Base-by-base conservation (phyloP, 306 rosid species). In the Fagus crenata region DNA sequence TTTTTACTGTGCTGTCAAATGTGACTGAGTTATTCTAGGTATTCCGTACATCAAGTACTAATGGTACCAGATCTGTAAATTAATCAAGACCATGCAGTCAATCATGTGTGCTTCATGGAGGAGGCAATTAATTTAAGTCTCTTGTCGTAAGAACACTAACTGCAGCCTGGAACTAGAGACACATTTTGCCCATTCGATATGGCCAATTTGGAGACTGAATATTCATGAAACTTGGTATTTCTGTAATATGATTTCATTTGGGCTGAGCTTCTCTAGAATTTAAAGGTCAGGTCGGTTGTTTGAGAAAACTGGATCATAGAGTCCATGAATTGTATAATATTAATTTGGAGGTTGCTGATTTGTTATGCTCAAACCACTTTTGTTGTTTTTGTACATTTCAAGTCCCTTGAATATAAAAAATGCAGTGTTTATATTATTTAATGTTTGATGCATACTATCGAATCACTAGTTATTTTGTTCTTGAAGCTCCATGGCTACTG, bases 401-500 rank as follows among this genome's bases (percentile, higher is more conserved):
- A 2, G 13, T 37, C 31, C 40, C 49, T 39, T 65, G 49, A 9
- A 15, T 65, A n/a, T 43, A 28, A 4, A 65, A 65, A n/a, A 17
- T 12, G 39, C n/a, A 32, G 39, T 31, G 35, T 12, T 8, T 31
- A 37, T 67, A 8, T 53, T 14, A 46, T 71, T 42, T 71, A 53
- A 53, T 56, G 49, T 28, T 72, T 77, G 31, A 17, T 17, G 63
- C 53, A 51, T 80, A 46, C 31, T 14, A 49, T 58, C 71, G 65
- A 75, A 39, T 75, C 35, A 65, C 60, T 69, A 5, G 35, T 32
- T 5, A 39, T 42, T 13, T 63, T 65, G 15, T 28, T 46, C 64
- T 75, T 68, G 80, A 67, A 59, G 67, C 77, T 51, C 18, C 79
- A 61, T 75, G 67, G 72, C 76, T 33, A 17, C 35, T 49, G 11